Evolutionary conservation across 345 rosid genomes (phyloP), one percentile per base, ranked within the genome.

Genomic region (Euphorbia peplus): DNA sequence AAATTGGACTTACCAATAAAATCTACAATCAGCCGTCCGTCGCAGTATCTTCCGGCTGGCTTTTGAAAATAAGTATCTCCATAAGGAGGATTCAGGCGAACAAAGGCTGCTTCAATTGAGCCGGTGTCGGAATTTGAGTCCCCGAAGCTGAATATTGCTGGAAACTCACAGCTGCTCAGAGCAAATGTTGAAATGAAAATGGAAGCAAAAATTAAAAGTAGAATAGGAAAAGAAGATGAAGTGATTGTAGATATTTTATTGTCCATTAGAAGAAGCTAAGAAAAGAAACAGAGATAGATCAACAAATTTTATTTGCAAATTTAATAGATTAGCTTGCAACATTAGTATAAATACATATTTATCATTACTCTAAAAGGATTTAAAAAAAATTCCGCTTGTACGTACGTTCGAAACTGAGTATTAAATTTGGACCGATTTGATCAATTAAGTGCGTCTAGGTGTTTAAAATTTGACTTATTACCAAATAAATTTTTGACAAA

Each of bases 91-190:
- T 5, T 66, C 47, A 48, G 80, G 26, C 51, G 64, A n/a, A 59
- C 6, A 21, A 85, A 74, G 52, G 87, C 83, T 8, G 90, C 82
- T 22, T 72, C 58, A n/a, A 79, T 62, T 47, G 79, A 83, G 10
- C 90, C 88, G 6, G 92, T 79, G 46, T 83, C 88, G 0, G 88
- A 80, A 60, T 87, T 83, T 0, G 87, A 87, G 73, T 80, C 87
- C 3, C 91, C 91, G 1, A 87, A 85, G 79, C 83, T 85, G 39
- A 83, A 83, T 37, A 83, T 71, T 10, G 89, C 89, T 14, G 83
- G 89, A 56, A 83, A 84, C 35, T 64, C 35, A 51, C 80, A 78
- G 16, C 11, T 52, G 28, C 19, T 7, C 50, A 8, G 19, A 39
- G 66, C 74, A 47, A 30, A 44, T 10, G 9, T 61, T 7, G 73